Conservation (phyloP, 2,329 filamentous ascomycete species). For the Fusarium chlamydosporum region DNA sequence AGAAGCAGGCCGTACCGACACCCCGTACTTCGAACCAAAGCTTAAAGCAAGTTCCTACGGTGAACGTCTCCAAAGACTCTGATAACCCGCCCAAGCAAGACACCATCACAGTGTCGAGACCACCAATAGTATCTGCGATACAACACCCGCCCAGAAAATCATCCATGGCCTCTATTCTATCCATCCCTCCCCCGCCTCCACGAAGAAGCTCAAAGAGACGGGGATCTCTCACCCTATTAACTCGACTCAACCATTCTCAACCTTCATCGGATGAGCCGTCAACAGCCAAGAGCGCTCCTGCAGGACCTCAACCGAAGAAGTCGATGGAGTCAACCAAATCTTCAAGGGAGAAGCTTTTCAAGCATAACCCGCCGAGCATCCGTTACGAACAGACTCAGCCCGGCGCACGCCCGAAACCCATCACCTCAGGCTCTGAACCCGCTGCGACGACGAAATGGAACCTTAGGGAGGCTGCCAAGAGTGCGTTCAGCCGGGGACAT, state of each 20-base stretch:
- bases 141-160: constrained; percentile 27
- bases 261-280: constrained; percentile 26
- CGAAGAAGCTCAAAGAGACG: constrained; percentile 48
- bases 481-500: constrained; percentile 50
- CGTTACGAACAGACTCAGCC: constrained; percentile 49
- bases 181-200: constrained; percentile 40
- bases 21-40: constrained; percentile 27
- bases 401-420: constrained; percentile 43
- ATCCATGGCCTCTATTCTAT: constrained; percentile 29
- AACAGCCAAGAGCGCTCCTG: constrained; percentile 29
- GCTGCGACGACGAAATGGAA: constrained; percentile 51
- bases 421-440: constrained; percentile 37
- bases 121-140: constrained; percentile 19
- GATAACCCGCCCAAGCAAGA: constrained; percentile 20
- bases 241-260: constrained; percentile 29
- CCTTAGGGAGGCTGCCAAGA: constrained; percentile 56
- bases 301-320: constrained; percentile 14
- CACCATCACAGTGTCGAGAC: constrained; percentile 27
- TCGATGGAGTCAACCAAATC: constrained; percentile 16
- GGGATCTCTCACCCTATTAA: constrained; percentile 35
- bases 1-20: neutral
- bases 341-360: constrained; percentile 33
- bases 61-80: constrained; percentile 1
- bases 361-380: constrained; percentile 48
- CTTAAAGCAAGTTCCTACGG: neutral